Base-by-base conservation (phyloP, 441 rosid genomes). In the Erysimum cheiri region DNA sequence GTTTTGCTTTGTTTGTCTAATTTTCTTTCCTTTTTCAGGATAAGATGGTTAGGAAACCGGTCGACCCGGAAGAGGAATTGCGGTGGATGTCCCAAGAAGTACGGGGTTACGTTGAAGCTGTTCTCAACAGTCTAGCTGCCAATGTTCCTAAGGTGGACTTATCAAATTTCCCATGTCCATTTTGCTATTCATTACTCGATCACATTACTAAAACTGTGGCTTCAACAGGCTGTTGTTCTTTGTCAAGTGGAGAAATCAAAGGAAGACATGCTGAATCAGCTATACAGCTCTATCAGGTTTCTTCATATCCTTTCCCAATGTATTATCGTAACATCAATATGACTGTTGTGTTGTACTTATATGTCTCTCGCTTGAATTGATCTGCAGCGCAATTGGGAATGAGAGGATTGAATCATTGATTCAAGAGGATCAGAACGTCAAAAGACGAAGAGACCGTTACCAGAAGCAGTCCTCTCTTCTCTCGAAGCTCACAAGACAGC, bases 61-160 rank as follows among this genome's bases (percentile, higher is more conserved):
- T 60, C 15, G 91, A 88, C 72, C 93, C 93, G 24, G 90, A 88
- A 76, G 93, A 88, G 75, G 93, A 88, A 77, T 83, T 88, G 69
- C 81, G 89, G 70, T 88, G 89, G 93, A 88, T 88, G 89, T 88
- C 89, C 74, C 91, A 86, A 78, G 93, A 88, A 86, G 93, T 88
- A 19, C 84, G 91, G 33, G 89, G 93, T 69, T 88, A 88, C 63
- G 88, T 88, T 0, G 93, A 86, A 82, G 93, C 93, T 56, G 91
- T 88, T 69, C 80, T 88, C 71, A 88, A 88, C 73, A 88, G 91
- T 52, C 69, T 88, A 46, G 91, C 91, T 54, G 93, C 93, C 49
- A 86, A 88, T 75, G 91, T 88, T 64, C 91, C 91, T 35, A 88
- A 88, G 80, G 93, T 88, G 13, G 12, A 65, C 49, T 41, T 28